A percentile compares a stretch with the other conserved stretches of the same genome.
These are phyloP conservation scores for Lyophyllum decastes DNA, from an alignment of 768 basidiomycete genomes.

Conservation along the genomic window DNA sequence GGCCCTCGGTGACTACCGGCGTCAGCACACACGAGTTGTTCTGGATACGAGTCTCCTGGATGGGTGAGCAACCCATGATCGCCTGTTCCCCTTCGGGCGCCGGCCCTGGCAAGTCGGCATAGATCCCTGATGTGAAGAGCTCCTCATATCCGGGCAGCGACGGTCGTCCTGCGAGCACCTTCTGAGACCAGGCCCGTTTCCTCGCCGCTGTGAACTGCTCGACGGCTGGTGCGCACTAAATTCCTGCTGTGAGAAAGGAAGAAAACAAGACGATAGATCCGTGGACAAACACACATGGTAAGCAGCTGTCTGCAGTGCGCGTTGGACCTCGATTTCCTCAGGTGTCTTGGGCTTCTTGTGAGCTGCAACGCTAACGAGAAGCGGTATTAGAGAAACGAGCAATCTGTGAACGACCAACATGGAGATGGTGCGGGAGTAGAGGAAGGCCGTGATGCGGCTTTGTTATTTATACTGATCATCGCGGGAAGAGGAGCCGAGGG, in stretches of 20 bases:
- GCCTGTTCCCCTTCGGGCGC: slow-evolving; percentile 28
- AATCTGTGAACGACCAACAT: not conserved
- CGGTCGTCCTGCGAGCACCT: slow-evolving; percentile 41
- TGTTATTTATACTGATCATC: not conserved
- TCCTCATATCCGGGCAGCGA: slow-evolving; percentile 39
- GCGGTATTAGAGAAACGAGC: slow-evolving; percentile 22
- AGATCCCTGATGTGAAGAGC: slow-evolving; percentile 41
- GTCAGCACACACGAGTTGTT: slow-evolving; percentile 58
- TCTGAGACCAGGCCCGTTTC: slow-evolving; percentile 48
- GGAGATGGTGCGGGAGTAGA: not conserved
- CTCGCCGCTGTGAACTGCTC: slow-evolving; percentile 51
- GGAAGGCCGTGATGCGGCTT: not conserved
- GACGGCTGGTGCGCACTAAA: slow-evolving; percentile 55
- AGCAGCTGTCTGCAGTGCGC: slow-evolving; percentile 51
- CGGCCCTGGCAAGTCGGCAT: slow-evolving; percentile 29
- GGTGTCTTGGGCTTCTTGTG: slow-evolving; percentile 47
- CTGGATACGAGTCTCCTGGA: slow-evolving; percentile 48
- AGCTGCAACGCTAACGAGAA: slow-evolving; percentile 27
- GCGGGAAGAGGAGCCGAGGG: slow-evolving; percentile 9
- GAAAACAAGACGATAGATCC: not conserved
- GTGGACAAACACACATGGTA: slow-evolving; percentile 41
- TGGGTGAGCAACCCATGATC: slow-evolving; percentile 45
- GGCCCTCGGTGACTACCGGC: slow-evolving; percentile 55
- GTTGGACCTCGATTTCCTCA: slow-evolving; percentile 48
- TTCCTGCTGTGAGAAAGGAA: not conserved